Percentiles rank a stretch among this genome's conserved stretches.
Conservation (phyloP, 179 eudicot genomes). For the Silene vulgaris region DNA sequence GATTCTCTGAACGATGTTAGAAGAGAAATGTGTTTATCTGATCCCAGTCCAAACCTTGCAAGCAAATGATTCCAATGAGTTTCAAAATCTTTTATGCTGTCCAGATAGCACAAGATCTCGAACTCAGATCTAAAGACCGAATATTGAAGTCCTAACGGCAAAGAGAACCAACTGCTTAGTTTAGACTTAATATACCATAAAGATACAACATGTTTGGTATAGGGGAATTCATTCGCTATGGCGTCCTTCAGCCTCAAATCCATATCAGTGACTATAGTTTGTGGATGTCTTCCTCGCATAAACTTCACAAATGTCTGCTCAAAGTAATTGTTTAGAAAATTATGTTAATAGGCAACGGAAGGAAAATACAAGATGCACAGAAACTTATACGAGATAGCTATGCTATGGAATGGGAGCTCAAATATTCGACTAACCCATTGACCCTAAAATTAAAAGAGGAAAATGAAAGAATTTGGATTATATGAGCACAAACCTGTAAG, state of each 20-base stretch:
- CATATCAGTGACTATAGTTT: conserved; percentile 28
- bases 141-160: conserved; percentile 34
- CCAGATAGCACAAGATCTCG: conserved; percentile 32
- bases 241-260: conserved; percentile 19
- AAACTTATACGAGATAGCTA: background rate
- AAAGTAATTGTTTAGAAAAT: background rate
- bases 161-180: conserved; percentile 39
- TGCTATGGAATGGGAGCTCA: too few relatives aligned
- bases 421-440: too few relatives aligned
- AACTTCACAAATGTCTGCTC: conserved; percentile 23
- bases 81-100: conserved; percentile 36
- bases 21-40: conserved; percentile 36
- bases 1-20: conserved; percentile 28
- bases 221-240: conserved; percentile 27
- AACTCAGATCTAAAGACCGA: conserved; percentile 33
- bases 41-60: conserved; percentile 29
- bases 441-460: too few relatives aligned
- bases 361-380: background rate
- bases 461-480: too few relatives aligned
- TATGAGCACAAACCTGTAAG: conserved; percentile 28
- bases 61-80: conserved; percentile 35
- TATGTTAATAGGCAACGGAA: background rate
- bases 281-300: conserved; percentile 31
- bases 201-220: conserved; percentile 33
- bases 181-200: conserved; percentile 34